A percentile compares a stretch with the other conserved stretches of the same genome.
Conservation (phyloP, 169 alveolate species). For the Plasmodium billcollinsi region DNA sequence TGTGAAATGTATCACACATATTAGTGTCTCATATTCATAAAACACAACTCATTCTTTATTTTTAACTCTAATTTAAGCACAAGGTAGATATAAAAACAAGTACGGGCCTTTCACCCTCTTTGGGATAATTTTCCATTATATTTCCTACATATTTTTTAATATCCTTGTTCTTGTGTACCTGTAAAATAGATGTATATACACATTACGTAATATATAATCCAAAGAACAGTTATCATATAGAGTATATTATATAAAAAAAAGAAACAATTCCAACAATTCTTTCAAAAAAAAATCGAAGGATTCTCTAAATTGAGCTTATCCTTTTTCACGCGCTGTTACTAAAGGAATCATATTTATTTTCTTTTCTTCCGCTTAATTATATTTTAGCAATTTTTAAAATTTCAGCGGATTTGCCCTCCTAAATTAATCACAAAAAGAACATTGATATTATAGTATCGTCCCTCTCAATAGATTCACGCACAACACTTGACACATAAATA, state of each 20-base stretch:
- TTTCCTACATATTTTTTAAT: slow-evolving; percentile 9
- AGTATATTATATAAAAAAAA: too few relatives aligned
- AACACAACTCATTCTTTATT: slow-evolving; percentile 74
- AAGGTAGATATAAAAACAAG: slow-evolving; percentile 22
- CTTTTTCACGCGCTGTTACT: slow-evolving; percentile 95
- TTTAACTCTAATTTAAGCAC: too few relatives aligned
- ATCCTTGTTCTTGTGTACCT: too few relatives aligned
- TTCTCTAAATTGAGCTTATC: slow-evolving; percentile 89
- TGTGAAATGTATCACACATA: slow-evolving; percentile 84
- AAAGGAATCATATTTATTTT: slow-evolving; percentile 87
- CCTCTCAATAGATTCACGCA: not conserved
- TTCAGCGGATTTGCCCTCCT: slow-evolving; percentile 92
- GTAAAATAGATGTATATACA: too few relatives aligned
- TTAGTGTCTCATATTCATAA: slow-evolving; percentile 90
- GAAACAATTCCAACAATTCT: too few relatives aligned
- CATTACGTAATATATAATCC: too few relatives aligned
- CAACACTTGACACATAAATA: not conserved
- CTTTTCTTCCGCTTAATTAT: slow-evolving; percentile 93
- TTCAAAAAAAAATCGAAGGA: slow-evolving; percentile 21
- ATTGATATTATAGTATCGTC: not conserved
- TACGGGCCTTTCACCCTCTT: slow-evolving; percentile 94
- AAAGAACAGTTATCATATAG: too few relatives aligned
- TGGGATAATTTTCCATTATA: slow-evolving; percentile 85
- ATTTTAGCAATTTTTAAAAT: slow-evolving; percentile 83
- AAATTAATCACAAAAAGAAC: slow-evolving; percentile 12